Percentiles rank a stretch among this genome's conserved stretches.
Conservation (phyloP, 768 basidiomycete species). For the Lyophyllum decastes region DNA sequence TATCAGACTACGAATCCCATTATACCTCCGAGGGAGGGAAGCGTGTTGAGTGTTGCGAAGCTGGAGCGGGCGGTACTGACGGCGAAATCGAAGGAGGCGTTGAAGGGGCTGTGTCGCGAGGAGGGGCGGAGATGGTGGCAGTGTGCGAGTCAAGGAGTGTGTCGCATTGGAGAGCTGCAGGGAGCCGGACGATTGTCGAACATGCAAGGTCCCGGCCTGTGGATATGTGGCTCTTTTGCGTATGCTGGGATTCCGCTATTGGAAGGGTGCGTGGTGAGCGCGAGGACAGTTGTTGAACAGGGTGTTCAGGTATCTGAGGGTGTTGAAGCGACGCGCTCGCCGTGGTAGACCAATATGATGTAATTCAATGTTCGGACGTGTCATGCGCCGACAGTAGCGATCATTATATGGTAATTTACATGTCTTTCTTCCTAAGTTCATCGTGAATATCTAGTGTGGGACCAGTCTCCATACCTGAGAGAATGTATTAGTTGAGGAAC, state of each 20-base stretch:
- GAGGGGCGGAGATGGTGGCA: conserved; percentile 44
- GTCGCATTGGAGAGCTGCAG: conserved; percentile 50
- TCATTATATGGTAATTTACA: conserved; percentile 33
- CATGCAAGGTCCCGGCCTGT: conserved; percentile 47
- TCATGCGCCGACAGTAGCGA: conserved; percentile 6
- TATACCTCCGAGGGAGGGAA: conserved; percentile 45
- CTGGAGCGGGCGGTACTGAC: conserved; percentile 68
- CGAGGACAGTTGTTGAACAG: conserved; percentile 54
- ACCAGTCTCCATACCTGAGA: conserved; percentile 53
- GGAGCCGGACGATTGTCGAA: conserved; percentile 42
- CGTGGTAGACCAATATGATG: conserved; percentile 12
- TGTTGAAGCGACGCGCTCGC: conserved; percentile 16
- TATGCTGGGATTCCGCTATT: conserved; percentile 73
- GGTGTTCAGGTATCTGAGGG: conserved; percentile 41
- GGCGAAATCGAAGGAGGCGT: conserved; percentile 47
- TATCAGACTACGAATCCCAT: conserved; percentile 80
- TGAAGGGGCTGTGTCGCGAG: conserved; percentile 44
- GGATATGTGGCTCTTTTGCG: conserved; percentile 75
- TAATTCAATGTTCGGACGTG: not conserved
- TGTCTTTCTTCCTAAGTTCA: conserved; percentile 66
- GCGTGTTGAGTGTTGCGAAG: conserved; percentile 55
- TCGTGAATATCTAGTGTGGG: conserved; percentile 57
- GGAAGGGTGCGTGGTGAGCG: conserved; percentile 79
- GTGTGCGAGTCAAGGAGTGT: conserved; percentile 35
- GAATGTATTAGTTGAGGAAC: conserved; percentile 1